Evolutionary conservation across 2,329 filamentous ascomycete species (phyloP), one percentile per base, ranked within the genome.

Genomic region (Didymella arachidicola): DNA sequence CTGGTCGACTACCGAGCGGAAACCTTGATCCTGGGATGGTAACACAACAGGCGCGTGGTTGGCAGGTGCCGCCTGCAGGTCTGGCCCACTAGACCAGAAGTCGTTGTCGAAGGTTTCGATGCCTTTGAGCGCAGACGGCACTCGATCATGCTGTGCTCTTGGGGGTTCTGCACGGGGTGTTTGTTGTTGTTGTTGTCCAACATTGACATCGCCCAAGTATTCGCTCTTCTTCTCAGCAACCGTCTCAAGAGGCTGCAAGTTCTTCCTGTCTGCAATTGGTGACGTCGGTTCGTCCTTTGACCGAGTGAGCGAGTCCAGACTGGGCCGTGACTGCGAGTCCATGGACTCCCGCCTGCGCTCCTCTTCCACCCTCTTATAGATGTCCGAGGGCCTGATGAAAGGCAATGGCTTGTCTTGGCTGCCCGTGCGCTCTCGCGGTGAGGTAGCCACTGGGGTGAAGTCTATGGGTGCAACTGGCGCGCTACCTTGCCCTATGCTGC

Each of bases 301-400:
- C 16, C 63, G 68, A 38, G 74, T 66, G n/a, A 79, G 67, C 22
- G 83, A 82, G 63, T 88, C 86, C 58, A 86, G 71, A 62, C 83
- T 87, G 5, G 85, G 84, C 50, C 85, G 80, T 19, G 81, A 78
- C 45, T 56, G 53, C 10, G 84, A 84, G 2, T 89, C 87, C 56
- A 85, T 75, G 1, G 85, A 86, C 64, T 85, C 82, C 64, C 79
- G 83, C 61, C 85, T 81, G 52, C 82, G 83, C 63, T 91, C 89
- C 64, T 91, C 88, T 51, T 86, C 86, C 73, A 89, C 82, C 6
- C 89, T 86, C 69, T 85, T 89, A 73, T 94, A 93, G 41, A 93
- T 89, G 65, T 96, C 91, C 12, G 89, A 85, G 1, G 92, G 90
- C 36, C 90, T 83, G 55, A 92, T 82, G 64, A 94, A 88, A 0